Evolutionary conservation across 441 rosid species (phyloP).

Genomic region (Iberis amara): DNA sequence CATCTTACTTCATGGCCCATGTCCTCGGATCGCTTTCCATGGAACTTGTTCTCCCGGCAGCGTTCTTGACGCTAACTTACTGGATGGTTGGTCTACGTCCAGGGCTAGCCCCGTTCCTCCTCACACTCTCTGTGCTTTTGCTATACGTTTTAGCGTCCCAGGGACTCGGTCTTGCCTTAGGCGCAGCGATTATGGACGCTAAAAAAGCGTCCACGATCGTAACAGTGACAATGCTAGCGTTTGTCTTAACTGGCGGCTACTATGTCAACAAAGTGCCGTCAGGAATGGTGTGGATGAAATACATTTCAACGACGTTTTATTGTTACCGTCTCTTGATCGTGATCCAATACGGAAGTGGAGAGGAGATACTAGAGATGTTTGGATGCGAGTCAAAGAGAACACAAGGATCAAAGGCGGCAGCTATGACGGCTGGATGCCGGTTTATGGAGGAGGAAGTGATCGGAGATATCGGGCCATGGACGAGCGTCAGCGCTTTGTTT

Average conservation of each 20-base stretch:
- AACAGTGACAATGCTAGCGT: conserved; percentile 79
- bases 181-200: conserved; percentile 84
- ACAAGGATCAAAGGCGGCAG: conserved; percentile 4
- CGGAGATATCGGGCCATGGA: conserved; percentile 49
- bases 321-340: conserved; percentile 53
- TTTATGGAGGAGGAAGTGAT: conserved; percentile 56
- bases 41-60: conserved; percentile 81
- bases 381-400: conserved; percentile 36
- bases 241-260: conserved; percentile 82
- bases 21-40: conserved; percentile 72
- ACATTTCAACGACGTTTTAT: conserved; percentile 67
- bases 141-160: conserved; percentile 76
- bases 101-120: conserved; percentile 43
- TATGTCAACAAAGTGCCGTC: conserved; percentile 76
- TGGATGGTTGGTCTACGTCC: conserved; percentile 82
- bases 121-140: conserved; percentile 56
- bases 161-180: conserved; percentile 79
- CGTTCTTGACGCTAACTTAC: conserved; percentile 55
- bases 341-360: conserved; percentile 55
- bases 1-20: conserved; percentile 85
- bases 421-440: conserved; percentile 35
- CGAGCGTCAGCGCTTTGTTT: conserved; percentile 40
- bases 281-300: conserved; percentile 69
- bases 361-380: conserved; percentile 36
- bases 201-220: conserved; percentile 82